Percentiles rank a stretch among this genome's conserved stretches.
Evolutionary conservation across 1,284 basidiomycete species (phyloP).

Genomic region (Ustilago cynodontis): DNA sequence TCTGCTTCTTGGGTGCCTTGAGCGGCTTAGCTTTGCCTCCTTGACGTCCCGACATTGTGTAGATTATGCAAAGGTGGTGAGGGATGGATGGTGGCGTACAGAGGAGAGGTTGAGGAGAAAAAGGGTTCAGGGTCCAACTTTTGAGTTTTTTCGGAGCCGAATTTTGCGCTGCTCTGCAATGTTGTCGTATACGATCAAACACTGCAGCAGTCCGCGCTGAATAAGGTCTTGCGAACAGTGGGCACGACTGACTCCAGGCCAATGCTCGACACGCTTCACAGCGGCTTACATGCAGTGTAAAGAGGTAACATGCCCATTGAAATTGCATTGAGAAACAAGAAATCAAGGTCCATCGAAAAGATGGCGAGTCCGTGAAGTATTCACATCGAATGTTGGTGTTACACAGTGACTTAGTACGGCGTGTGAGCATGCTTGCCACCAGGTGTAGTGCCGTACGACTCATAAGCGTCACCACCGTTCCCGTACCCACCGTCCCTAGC

Average conservation of each 20-base stretch:
- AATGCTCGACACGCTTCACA: background rate
- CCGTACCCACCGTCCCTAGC: slow-evolving; percentile 8
- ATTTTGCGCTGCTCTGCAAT: background rate
- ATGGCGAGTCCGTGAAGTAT: no score
- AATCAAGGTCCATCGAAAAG: background rate
- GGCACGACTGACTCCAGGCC: background rate
- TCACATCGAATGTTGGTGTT: background rate
- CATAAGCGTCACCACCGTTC: slow-evolving; percentile 12
- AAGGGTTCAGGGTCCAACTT: slow-evolving; percentile 30
- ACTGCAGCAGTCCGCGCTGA: no score
- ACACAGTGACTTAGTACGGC: slow-evolving; percentile 14
- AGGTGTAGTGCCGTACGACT: slow-evolving; percentile 37
- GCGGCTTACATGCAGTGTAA: background rate
- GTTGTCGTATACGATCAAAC: background rate
- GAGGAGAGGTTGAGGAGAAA: background rate
- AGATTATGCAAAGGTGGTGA: background rate
- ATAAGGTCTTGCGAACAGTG: no score
- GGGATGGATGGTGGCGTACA: background rate
- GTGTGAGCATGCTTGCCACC: slow-evolving; percentile 26
- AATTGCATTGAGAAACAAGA: slow-evolving; percentile 7
- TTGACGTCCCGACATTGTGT: slow-evolving; percentile 61
- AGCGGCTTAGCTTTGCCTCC: slow-evolving; percentile 66
- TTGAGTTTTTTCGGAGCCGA: slow-evolving; percentile 20
- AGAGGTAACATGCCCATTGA: slow-evolving; percentile 15
- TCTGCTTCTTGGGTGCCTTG: slow-evolving; percentile 64